A percentile compares a stretch with the other conserved stretches of the same genome.
These are phyloP conservation scores for Botrytis cinerea DNA, from an alignment of 2,329 filamentous ascomycete species.

Conservation along the genomic window DNA sequence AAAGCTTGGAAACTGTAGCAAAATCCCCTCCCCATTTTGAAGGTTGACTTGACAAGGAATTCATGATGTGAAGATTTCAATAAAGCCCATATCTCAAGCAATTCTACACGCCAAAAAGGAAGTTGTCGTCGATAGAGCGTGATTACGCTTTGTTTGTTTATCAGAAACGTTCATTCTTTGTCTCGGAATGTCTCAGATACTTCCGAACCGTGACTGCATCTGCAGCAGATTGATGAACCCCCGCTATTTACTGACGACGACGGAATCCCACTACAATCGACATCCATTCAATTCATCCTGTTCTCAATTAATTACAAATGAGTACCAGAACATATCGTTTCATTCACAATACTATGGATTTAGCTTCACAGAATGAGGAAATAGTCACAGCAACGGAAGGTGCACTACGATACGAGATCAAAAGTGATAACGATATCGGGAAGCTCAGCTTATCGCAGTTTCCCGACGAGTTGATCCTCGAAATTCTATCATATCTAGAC, in stretches of 20 bases:
- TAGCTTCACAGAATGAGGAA: background rate
- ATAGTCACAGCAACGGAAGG: background rate
- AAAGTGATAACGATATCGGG: constrained; percentile 1
- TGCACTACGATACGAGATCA: background rate
- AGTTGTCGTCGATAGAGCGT: background rate
- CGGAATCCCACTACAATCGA: background rate
- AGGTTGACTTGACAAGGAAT: background rate
- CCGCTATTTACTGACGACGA: constrained; percentile 15
- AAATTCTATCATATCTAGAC: constrained; percentile 48
- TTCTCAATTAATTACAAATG: background rate
- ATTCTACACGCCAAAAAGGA: background rate
- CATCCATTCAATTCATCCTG: background rate
- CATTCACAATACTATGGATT: background rate
- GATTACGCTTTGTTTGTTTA: background rate
- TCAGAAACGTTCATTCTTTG: constrained; percentile 13
- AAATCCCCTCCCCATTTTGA: background rate
- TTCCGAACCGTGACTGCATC: constrained; percentile 11
- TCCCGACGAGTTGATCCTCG: constrained; percentile 46
- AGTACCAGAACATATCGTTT: background rate
- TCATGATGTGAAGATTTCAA: background rate
- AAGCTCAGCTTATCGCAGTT: constrained; percentile 18
- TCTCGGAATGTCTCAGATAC: constrained; percentile 24
- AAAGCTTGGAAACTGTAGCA: background rate
- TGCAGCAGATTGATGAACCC: constrained; percentile 20
- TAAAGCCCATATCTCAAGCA: background rate